phyloP scores from a whole-genome alignment of 345 rosid species.

The Noccaea bulbosa region DNA sequence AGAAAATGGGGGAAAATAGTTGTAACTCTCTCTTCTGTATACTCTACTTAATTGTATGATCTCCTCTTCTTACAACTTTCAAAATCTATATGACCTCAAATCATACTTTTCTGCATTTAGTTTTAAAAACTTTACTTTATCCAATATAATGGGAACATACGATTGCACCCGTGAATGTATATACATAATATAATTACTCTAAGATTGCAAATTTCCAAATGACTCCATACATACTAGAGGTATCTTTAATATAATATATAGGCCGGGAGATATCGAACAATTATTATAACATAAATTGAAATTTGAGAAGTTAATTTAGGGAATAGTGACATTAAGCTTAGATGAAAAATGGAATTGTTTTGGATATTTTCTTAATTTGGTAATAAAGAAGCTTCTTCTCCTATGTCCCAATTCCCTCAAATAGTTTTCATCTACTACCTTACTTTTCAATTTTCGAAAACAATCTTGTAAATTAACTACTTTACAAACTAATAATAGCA shows the following conservation, averaged over 20 bases:
- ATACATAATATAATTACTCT: neutral
- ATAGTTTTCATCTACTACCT: constrained; percentile 34
- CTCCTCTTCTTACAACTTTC: too few relatives aligned
- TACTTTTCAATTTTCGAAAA: neutral
- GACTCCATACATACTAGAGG: too few relatives aligned
- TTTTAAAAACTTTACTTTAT: too few relatives aligned
- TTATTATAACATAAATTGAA: constrained; percentile 26
- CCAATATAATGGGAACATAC: too few relatives aligned
- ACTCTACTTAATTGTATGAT: too few relatives aligned
- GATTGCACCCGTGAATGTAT: too few relatives aligned
- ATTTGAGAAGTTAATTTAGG: constrained; percentile 29
- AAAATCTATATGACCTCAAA: too few relatives aligned
- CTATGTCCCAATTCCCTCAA: constrained; percentile 35
- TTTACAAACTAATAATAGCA: constrained; percentile 5
- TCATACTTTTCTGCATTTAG: too few relatives aligned
- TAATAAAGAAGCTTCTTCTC: constrained; percentile 42
- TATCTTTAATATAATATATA: constrained; percentile 19
- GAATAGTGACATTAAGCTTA: constrained; percentile 44
- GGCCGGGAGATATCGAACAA: constrained; percentile 23
- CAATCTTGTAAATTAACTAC: constrained; percentile 11
- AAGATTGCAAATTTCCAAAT: neutral
- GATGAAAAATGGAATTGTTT: constrained; percentile 41
- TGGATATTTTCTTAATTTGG: constrained; percentile 38
- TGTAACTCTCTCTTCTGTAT: too few relatives aligned
- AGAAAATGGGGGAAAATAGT: too few relatives aligned